Evolutionary conservation across 768 basidiomycete genomes (phyloP), one percentile per base, ranked within the genome.

Genomic region (Lactarius pseudohatsudake): DNA sequence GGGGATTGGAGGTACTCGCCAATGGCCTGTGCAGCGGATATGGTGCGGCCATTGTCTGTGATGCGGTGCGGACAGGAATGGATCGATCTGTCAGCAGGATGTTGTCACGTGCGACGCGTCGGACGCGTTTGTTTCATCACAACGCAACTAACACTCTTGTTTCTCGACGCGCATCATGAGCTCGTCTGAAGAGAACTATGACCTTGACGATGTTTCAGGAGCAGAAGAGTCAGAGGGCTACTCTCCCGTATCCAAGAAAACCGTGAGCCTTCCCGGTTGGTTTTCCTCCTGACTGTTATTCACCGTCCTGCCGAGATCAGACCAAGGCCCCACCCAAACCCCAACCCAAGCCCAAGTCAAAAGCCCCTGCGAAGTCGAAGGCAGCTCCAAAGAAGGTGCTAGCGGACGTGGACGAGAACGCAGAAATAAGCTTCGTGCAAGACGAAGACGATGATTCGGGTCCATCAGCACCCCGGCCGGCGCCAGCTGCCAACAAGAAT

Each of bases 1-100:
- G 95, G 95, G 26, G 92, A 91, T 72, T 96, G 94, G 10, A 97
- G 83, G 73, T 94, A 90, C 78, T 96, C 94, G 66, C 92, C 90
- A 59, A 94, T 85, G 40, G 91, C 88, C 75, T 94, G 92, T 0
- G 92, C 89, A 28, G 92, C 90, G 62, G 91, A 91, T n/a, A 87
- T 83, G 30, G 82, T 79, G 82, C 81, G 54, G 83, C 79, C 84
- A 84, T 83, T 53, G 45, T 41, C 16, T 47, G 45, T 22, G 47
- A 22, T 47, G 47, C 10, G 47, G 4, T 26, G 26, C 26, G 26
- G 1, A 26, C 26, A 26, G 26, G 26, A 26, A 26, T 26, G 1
- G 26, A 26, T 26, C 26, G 26, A 26, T 26, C 26, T 26, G 26
- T 26, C 26, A 26, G 26, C 26, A 26, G 26, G 22, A 28, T 26